Base-by-base conservation (phyloP, 345 rosid genomes). In the Ceriops decandra region DNA sequence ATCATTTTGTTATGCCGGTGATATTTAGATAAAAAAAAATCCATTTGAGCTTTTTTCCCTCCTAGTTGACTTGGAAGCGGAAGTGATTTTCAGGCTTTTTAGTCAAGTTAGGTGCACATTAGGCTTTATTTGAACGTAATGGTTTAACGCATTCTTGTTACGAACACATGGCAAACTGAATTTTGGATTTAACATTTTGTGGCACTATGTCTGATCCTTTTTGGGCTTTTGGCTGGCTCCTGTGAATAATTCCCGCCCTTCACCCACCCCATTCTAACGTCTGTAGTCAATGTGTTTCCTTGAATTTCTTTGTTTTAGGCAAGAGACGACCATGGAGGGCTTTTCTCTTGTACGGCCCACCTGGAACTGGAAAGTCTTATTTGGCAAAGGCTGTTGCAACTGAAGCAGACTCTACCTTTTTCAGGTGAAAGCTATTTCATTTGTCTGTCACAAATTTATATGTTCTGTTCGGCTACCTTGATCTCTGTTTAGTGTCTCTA, bases 381-480 rank as follows among this genome's bases (percentile, higher is more conserved):
- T 77, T 92, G 71, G 98, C 98, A 5, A 92, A 92, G 81, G 98
- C 98, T 69, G 98, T 92, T 77, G 98, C 96, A 36, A 88, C 98
- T 24, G 96, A 92, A 82, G 96, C 96, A 32, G 98, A 92, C 64
- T 92, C 96, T 21, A 90, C 96, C 19, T 90, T 92, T 77, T 92
- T 88, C 81, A 92, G 98, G 97, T 89, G 65, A 79, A 60, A 30
- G 20, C 36, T 38, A n/a, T 47, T 21, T 52, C 21, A 13, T 9
- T n/a, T 27, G 19, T 33, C n/a, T 36, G 42, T 63, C 22, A 1
- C 9, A 28, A 28, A 20, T 15, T 42, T 11, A 42, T 42, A 13
- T 13, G 2, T 42, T 42, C 17, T 42, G 49, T 16, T 13, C 6
- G n/a, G 57, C 30, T 24, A 5, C 3, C 16, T 38, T 3, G 19